These are phyloP conservation scores for Melaleuca quinquenervia DNA, from an alignment of 345 rosid genomes.

Conservation along the genomic window DNA sequence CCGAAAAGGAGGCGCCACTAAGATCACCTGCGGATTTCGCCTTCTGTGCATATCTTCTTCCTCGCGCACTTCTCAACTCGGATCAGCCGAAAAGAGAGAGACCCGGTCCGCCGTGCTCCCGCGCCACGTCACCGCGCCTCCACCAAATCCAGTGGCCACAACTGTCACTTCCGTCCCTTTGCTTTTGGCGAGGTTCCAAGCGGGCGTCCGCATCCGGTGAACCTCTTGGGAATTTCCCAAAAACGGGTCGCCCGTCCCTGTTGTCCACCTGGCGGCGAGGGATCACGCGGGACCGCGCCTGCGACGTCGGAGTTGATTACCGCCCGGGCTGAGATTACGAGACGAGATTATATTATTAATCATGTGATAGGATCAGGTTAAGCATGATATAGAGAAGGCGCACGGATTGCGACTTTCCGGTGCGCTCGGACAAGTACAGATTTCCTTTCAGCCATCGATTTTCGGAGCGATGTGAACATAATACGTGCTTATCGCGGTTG, in stretches of 20 bases:
- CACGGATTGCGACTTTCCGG: background rate
- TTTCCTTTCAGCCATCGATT: background rate
- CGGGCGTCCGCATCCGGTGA: background rate
- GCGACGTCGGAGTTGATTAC: background rate
- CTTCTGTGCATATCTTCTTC: background rate
- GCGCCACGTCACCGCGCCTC: background rate
- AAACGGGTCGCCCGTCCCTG: background rate
- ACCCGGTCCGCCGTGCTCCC: background rate
- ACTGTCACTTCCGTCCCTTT: background rate
- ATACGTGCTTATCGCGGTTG: background rate
- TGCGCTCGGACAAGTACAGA: background rate
- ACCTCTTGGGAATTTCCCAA: background rate
- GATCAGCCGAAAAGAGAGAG: too few relatives aligned
- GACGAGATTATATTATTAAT: background rate
- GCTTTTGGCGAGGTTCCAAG: background rate
- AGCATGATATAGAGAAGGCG: background rate
- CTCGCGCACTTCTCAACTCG: background rate
- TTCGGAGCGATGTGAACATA: background rate
- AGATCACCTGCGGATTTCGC: background rate
- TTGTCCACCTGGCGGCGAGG: constrained; percentile 6
- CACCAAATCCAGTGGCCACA: background rate
- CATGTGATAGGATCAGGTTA: background rate
- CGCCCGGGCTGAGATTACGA: background rate
- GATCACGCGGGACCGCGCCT: background rate
- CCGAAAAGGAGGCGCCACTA: background rate